phyloP scores from a whole-genome alignment of 2,329 filamentous ascomycete genomes.

The Diaporthe vaccinii region DNA sequence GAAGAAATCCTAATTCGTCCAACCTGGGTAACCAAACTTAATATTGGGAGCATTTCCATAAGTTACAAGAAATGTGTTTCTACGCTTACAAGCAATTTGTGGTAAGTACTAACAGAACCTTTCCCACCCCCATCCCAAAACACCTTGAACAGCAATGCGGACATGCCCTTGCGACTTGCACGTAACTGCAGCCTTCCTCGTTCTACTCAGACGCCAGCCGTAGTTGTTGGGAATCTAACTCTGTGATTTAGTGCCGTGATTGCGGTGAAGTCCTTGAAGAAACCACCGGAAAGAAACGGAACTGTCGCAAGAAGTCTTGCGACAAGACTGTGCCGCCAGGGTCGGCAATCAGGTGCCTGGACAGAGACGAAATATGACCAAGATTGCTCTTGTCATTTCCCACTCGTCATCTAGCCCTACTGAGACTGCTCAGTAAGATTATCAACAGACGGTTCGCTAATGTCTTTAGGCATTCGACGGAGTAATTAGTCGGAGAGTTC shows the following conservation, averaged over 20 bases:
- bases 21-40: neutral
- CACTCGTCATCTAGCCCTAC: neutral
- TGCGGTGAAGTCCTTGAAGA: neutral
- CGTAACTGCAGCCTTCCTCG: neutral
- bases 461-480: too few relatives aligned
- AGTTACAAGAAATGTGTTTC: neutral
- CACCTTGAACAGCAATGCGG: neutral
- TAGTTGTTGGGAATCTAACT: neutral
- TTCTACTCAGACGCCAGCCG: neutral
- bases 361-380: neutral
- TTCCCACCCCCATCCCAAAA: neutral
- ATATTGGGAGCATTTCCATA: neutral
- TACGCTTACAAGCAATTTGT: neutral
- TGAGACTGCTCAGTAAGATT: neutral
- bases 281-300: slow-evolving; percentile 17
- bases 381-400: neutral
- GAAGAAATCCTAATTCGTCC: neutral
- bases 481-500: neutral
- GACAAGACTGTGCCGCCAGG: neutral
- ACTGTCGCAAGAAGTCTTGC: slow-evolving; percentile 30
- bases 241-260: neutral
- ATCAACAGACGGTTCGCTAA: neutral
- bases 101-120: neutral
- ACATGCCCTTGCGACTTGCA: too few relatives aligned
- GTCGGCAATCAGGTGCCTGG: neutral